phyloP scores from a whole-genome alignment of 2,329 filamentous ascomycete species.

The Aspergillus intermedius region DNA sequence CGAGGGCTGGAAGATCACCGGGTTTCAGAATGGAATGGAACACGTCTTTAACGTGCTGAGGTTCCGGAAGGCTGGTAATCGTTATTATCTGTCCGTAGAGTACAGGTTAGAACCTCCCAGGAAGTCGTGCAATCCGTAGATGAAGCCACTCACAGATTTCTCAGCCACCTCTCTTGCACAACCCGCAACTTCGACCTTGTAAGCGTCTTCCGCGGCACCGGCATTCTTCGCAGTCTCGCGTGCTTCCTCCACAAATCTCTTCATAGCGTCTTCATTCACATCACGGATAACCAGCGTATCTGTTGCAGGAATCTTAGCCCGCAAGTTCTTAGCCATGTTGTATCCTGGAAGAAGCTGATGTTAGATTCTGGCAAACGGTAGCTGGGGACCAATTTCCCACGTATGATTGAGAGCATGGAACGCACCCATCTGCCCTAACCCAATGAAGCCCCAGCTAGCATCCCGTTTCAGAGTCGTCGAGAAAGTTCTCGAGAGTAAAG shows the following conservation, averaged over 20 bases:
- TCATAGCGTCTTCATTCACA: conserved; percentile 52
- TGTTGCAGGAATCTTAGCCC: conserved; percentile 56
- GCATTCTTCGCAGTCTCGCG: conserved; percentile 25
- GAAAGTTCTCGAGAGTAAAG: conserved; percentile 30
- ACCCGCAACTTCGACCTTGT: conserved; percentile 50
- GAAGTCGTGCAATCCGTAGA: background rate
- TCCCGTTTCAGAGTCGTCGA: conserved; percentile 41
- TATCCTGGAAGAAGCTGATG: conserved; percentile 47
- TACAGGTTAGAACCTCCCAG: background rate
- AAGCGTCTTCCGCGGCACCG: conserved; percentile 27
- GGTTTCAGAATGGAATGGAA: conserved; percentile 68
- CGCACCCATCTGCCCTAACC: conserved; percentile 56
- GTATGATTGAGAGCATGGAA: conserved; percentile 4
- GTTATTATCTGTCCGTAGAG: conserved; percentile 61
- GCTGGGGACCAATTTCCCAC: too few relatives aligned
- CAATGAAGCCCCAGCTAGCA: conserved; percentile 54
- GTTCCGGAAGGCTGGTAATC: conserved; percentile 84
- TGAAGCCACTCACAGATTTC: conserved; percentile 51
- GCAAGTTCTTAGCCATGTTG: conserved; percentile 66
- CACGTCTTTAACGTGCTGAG: conserved; percentile 76
- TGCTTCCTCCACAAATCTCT: conserved; percentile 52
- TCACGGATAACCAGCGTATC: conserved; percentile 62
- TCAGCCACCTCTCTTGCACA: conserved; percentile 58
- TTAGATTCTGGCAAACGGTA: background rate
- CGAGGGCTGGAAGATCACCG: conserved; percentile 43